Conservation (phyloP, 2,329 filamentous ascomycete species). For the Daldinia sp. region DNA sequence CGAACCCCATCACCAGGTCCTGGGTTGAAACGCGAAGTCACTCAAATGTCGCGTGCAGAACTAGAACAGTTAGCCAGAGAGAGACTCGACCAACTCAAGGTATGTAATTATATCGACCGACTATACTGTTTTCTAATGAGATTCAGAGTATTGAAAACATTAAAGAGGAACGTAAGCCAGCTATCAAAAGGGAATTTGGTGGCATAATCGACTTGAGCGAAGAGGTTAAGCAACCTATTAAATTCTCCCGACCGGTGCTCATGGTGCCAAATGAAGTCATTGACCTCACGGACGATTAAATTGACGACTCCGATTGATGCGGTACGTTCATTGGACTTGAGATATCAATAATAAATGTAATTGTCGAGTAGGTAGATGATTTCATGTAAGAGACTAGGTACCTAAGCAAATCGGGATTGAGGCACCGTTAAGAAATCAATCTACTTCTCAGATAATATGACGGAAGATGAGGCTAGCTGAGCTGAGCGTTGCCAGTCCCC, state of each 20-base stretch:
- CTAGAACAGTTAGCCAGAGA: slow-evolving; percentile 48
- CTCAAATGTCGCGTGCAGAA: slow-evolving; percentile 44
- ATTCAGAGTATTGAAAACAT: slow-evolving; percentile 20
- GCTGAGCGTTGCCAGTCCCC: neutral
- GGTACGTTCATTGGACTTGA: neutral
- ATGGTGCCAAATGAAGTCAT: slow-evolving; percentile 29
- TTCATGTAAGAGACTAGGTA: too few species aligned
- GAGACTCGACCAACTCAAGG: slow-evolving; percentile 48
- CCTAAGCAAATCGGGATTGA: too few species aligned
- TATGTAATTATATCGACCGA: slow-evolving; percentile 25
- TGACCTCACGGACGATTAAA: slow-evolving; percentile 44
- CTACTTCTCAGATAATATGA: too few species aligned
- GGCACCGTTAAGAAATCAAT: too few species aligned
- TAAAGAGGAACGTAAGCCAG: slow-evolving; percentile 36
- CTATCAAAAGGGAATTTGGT: slow-evolving; percentile 45
- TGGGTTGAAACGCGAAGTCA: slow-evolving; percentile 26
- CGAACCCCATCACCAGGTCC: slow-evolving; percentile 40
- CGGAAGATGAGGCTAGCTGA: neutral
- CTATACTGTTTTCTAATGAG: neutral
- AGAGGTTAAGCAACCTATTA: slow-evolving; percentile 29
- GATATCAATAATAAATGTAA: too few species aligned
- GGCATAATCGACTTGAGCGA: slow-evolving; percentile 45
- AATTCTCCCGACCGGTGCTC: slow-evolving; percentile 17
- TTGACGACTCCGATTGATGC: neutral
- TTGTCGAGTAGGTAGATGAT: too few species aligned